Conservation (phyloP, 805 yeast genomes). For the Pichia californica region DNA sequence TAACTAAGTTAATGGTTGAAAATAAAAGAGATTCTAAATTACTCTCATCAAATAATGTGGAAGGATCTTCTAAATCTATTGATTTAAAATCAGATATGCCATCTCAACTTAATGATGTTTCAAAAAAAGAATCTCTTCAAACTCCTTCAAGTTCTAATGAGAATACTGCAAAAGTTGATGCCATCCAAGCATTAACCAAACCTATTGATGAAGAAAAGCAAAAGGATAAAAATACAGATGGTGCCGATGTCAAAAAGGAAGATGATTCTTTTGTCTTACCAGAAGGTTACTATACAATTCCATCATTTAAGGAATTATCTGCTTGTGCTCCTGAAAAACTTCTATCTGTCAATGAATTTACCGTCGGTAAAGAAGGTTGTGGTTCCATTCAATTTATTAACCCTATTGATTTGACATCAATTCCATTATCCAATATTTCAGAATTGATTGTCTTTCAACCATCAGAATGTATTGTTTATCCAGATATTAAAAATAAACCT, state of each 20-base stretch:
- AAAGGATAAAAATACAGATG: too few species aligned
- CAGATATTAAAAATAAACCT: slow-evolving; percentile 57
- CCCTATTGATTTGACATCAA: slow-evolving; percentile 77
- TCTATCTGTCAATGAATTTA: slow-evolving; percentile 54
- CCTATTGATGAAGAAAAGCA: too few species aligned
- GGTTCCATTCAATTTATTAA: slow-evolving; percentile 72
- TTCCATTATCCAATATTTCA: slow-evolving; percentile 61
- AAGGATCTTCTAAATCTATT: slow-evolving; percentile 22
- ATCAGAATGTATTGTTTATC: slow-evolving; percentile 64
- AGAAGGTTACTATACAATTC: slow-evolving; percentile 84
- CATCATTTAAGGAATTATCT: slow-evolving; percentile 59
- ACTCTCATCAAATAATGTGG: neutral
- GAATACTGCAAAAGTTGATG: neutral
- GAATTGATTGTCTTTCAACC: slow-evolving; percentile 54
- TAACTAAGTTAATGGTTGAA: slow-evolving; percentile 50
- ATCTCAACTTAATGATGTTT: slow-evolving; percentile 1
- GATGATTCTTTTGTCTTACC: too few species aligned
- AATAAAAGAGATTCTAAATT: slow-evolving; percentile 27
- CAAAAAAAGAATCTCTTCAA: neutral
- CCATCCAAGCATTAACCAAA: neutral
- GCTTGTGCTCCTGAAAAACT: slow-evolving; percentile 56
- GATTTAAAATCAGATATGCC: slow-evolving; percentile 25
- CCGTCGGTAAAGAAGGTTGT: slow-evolving; percentile 69
- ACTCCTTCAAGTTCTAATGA: too few species aligned
- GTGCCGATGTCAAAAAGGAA: neutral